Percentiles rank a stretch among this genome's conserved stretches.
Conservation (phyloP, 345 rosid genomes). For the Raphanus raphanistrum region DNA sequence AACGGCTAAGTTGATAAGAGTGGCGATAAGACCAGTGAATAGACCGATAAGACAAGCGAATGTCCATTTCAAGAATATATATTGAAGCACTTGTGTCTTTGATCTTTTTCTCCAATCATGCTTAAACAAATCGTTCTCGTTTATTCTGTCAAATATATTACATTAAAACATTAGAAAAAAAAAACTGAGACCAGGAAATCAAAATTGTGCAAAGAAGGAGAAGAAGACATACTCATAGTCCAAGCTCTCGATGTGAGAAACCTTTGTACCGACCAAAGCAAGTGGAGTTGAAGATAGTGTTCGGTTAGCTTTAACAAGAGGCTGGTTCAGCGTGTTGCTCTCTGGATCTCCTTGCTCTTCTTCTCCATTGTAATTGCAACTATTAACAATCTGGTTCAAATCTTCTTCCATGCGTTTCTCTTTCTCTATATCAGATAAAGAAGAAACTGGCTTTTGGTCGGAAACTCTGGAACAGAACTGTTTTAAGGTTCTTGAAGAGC, state of each 20-base stretch:
- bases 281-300: constrained; percentile 75
- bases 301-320: constrained; percentile 73
- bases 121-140: constrained; percentile 90
- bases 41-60: constrained; percentile 83
- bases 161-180: neutral
- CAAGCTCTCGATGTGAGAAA: constrained; percentile 83
- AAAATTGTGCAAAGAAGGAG: neutral
- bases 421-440: constrained; percentile 18
- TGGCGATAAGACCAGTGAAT: constrained; percentile 77
- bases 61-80: constrained; percentile 77
- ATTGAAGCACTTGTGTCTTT: constrained; percentile 74
- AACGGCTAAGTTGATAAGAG: constrained; percentile 79
- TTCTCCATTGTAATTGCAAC: constrained; percentile 39
- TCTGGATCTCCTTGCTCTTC: constrained; percentile 65
- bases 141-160: constrained; percentile 54
- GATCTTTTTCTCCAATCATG: constrained; percentile 98
- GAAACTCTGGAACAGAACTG: constrained; percentile 35
- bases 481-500: constrained; percentile 34
- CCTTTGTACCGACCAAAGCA: constrained; percentile 85
- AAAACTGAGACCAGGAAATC: neutral
- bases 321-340: constrained; percentile 56
- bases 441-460: constrained; percentile 36
- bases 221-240: constrained; percentile 72
- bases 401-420: constrained; percentile 44
- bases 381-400: constrained; percentile 22